Evolutionary conservation across 1,284 basidiomycete genomes (phyloP).

Genomic region (Tremellales sp.): DNA sequence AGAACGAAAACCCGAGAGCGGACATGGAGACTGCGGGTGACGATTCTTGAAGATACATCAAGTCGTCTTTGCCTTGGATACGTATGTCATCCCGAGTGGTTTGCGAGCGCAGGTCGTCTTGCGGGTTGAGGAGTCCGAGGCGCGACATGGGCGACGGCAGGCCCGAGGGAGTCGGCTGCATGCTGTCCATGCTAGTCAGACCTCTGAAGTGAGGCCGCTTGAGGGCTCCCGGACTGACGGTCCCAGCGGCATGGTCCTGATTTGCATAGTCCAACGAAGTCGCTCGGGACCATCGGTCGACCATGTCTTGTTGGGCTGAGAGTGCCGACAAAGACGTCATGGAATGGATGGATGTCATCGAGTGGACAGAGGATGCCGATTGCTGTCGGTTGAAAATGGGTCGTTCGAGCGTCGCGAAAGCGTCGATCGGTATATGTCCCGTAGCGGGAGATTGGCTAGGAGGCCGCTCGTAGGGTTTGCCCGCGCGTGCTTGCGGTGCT

Average conservation of each 20-base stretch:
- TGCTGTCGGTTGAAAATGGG: constrained; percentile 25
- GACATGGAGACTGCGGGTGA: constrained; percentile 8
- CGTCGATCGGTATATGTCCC: constrained; percentile 23
- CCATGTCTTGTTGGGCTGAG: constrained; percentile 8
- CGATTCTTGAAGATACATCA: constrained; percentile 2
- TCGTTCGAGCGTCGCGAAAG: constrained; percentile 8
- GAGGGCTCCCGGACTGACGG: constrained; percentile 37
- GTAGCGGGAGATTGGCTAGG: constrained; percentile 32
- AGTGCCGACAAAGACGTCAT: constrained; percentile 1
- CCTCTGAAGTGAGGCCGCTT: constrained; percentile 33
- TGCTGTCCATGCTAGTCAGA: constrained; percentile 9
- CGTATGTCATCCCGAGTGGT: too few relatives aligned
- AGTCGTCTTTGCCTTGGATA: background rate
- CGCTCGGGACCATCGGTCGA: constrained; percentile 1
- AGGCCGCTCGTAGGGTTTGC: constrained; percentile 43
- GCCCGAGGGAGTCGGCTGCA: too few relatives aligned
- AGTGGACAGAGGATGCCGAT: constrained; percentile 27
- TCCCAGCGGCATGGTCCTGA: constrained; percentile 11
- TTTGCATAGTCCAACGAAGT: constrained; percentile 5
- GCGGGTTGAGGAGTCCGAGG: too few relatives aligned
- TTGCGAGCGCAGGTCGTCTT: too few relatives aligned
- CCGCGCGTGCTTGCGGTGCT: constrained; percentile 32
- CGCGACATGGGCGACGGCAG: too few relatives aligned
- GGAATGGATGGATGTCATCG: constrained; percentile 4
- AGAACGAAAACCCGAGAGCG: constrained; percentile 3